These are phyloP conservation scores for Mycena alexandri DNA, from an alignment of 768 basidiomycete species.

Conservation along the genomic window DNA sequence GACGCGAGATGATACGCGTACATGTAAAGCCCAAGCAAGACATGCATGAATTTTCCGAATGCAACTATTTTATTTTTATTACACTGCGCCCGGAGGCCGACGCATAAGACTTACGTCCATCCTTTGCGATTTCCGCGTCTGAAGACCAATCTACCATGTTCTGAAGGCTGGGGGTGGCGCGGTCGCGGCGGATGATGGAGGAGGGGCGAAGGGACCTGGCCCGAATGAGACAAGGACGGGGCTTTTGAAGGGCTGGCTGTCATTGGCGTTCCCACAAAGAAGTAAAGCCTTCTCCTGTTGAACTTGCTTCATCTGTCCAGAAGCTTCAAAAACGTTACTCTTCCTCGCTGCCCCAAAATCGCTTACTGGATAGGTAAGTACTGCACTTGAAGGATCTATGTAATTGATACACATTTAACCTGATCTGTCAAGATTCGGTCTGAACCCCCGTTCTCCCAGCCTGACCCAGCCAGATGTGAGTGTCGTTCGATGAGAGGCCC, in stretches of 20 bases:
- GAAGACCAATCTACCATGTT: slow-evolving; percentile 74
- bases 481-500: slow-evolving; percentile 8
- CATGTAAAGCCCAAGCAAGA: slow-evolving; percentile 72
- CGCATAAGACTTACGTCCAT: slow-evolving; percentile 55
- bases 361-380: too few relatives aligned
- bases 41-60: slow-evolving; percentile 71
- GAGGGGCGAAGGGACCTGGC: slow-evolving; percentile 34
- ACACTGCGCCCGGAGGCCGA: slow-evolving; percentile 7
- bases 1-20: slow-evolving; percentile 45
- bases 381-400: too few relatives aligned
- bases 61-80: slow-evolving; percentile 48
- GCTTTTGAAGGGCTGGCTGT: slow-evolving; percentile 19
- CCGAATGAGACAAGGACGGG: neutral
- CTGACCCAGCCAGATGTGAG: neutral
- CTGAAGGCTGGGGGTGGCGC: slow-evolving; percentile 3
- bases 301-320: slow-evolving; percentile 5
- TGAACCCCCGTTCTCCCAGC: too few relatives aligned
- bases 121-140: slow-evolving; percentile 56
- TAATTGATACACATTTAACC: too few relatives aligned
- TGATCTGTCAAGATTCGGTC: too few relatives aligned
- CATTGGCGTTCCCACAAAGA: slow-evolving; percentile 35
- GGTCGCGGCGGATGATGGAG: slow-evolving; percentile 18
- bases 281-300: neutral
- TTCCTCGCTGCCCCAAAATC: neutral
- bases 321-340: slow-evolving; percentile 8